phyloP scores from a whole-genome alignment of 164 flowering plant species.

The Protea cynaroides region DNA sequence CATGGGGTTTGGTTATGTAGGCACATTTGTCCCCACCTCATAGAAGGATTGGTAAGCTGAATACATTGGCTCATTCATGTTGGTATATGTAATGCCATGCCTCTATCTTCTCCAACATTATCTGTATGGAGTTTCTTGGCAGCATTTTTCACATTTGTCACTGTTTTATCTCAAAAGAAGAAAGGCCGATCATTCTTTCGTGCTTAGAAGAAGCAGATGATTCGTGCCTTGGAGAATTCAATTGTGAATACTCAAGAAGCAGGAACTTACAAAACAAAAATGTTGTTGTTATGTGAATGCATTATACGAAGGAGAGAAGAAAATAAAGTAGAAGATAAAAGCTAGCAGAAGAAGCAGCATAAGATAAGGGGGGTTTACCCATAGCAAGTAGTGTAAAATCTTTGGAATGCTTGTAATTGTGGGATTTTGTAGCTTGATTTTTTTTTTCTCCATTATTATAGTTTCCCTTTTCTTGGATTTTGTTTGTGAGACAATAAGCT shows the following conservation, averaged over 20 bases:
- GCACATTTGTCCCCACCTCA: conserved; percentile 60
- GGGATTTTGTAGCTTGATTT: conserved; percentile 10
- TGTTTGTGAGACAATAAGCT: neutral
- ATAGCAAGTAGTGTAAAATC: neutral
- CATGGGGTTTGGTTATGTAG: conserved; percentile 70
- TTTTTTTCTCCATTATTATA: neutral
- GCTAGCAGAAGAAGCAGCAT: conserved; percentile 4
- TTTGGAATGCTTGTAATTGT: conserved; percentile 14
- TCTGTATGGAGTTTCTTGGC: conserved; percentile 13
- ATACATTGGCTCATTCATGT: conserved; percentile 6
- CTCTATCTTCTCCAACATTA: conserved; percentile 13
- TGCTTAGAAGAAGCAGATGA: conserved; percentile 8
- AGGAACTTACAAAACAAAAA: neutral
- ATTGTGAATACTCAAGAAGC: conserved; percentile 14
- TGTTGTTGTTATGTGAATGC: conserved; percentile 3
- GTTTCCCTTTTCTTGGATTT: neutral
- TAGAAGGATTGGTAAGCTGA: conserved; percentile 1
- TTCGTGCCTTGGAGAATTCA: conserved; percentile 4
- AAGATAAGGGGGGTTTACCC: neutral
- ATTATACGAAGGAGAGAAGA: conserved; percentile 1
- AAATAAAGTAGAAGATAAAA: conserved; percentile 2
- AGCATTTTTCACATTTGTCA: conserved; percentile 14
- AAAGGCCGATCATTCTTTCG: conserved; percentile 20
- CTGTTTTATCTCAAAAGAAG: conserved; percentile 13
- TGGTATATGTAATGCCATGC: conserved; percentile 12